Conservation (phyloP, 768 basidiomycete species). For the Auriscalpium microsporum region DNA sequence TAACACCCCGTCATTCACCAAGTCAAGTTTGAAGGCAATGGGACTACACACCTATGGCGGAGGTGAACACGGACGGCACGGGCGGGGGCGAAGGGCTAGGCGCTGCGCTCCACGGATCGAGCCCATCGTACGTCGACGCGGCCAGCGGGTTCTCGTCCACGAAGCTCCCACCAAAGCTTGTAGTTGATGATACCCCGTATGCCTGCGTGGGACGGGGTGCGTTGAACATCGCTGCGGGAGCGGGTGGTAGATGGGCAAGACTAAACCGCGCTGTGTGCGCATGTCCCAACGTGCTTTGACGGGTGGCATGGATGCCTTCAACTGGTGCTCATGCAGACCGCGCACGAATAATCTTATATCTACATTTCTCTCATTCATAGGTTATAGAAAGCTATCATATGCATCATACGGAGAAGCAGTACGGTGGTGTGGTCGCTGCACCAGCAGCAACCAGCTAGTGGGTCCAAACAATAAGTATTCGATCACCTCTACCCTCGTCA, state of each 20-base stretch:
- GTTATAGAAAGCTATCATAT: too few relatives aligned
- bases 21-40: background rate
- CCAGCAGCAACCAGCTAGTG: too few relatives aligned
- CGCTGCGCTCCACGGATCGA: constrained; percentile 68
- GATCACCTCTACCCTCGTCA: background rate
- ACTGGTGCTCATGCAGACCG: background rate
- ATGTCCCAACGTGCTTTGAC: too few relatives aligned
- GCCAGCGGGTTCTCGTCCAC: constrained; percentile 68
- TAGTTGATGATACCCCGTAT: constrained; percentile 48
- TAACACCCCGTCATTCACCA: constrained; percentile 7
- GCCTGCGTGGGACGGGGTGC: constrained; percentile 67
- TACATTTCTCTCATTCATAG: background rate
- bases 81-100: constrained; percentile 63
- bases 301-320: background rate
- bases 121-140: constrained; percentile 62
- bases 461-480: background rate
- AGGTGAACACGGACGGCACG: constrained; percentile 35
- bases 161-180: constrained; percentile 61
- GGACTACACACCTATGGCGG: constrained; percentile 8
- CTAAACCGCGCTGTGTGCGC: too few relatives aligned
- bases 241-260: background rate
- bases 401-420: too few relatives aligned
- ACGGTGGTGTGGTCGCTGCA: too few relatives aligned
- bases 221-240: constrained; percentile 61
- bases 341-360: background rate